phyloP scores from a whole-genome alignment of 1,284 basidiomycete species.

The Ceratobasidium sp. region DNA sequence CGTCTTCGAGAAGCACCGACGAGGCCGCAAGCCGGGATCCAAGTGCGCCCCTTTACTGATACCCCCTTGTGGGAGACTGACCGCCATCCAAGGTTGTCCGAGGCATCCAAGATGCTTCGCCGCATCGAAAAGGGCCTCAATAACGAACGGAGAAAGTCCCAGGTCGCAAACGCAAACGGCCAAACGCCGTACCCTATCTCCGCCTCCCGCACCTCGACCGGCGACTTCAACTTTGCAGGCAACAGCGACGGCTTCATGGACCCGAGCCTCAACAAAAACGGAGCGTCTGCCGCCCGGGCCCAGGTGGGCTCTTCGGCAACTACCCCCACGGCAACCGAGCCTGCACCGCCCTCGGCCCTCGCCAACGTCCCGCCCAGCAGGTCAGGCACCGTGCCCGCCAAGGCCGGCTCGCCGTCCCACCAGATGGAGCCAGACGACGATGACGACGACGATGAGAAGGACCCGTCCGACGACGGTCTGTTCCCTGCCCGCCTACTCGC shows the following conservation, averaged over 20 bases:
- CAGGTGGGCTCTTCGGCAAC: conserved; percentile 6
- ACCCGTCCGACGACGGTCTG: conserved; percentile 58
- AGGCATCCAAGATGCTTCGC: conserved; percentile 85
- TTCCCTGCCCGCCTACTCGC: conserved; percentile 76
- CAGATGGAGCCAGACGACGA: conserved; percentile 59
- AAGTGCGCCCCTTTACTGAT: conserved; percentile 61
- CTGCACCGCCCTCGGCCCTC: neutral
- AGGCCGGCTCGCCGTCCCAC: conserved; percentile 21
- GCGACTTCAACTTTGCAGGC: conserved; percentile 23
- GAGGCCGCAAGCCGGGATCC: conserved; percentile 85
- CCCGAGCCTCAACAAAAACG: conserved; percentile 32
- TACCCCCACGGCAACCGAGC: conserved; percentile 28
- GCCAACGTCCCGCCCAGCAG: conserved; percentile 3
- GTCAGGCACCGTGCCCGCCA: neutral
- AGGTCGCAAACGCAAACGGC: conserved; percentile 13
- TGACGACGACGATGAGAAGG: conserved; percentile 55
- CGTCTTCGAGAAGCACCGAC: conserved; percentile 82
- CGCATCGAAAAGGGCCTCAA: conserved; percentile 79
- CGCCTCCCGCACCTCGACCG: neutral
- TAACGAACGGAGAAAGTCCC: conserved; percentile 52
- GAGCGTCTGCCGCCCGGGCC: neutral
- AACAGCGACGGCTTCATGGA: conserved; percentile 37
- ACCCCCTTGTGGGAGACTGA: conserved; percentile 37
- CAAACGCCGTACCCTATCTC: conserved; percentile 21
- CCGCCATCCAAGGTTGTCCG: conserved; percentile 65